Base-by-base conservation (phyloP, 2,329 filamentous ascomycete genomes). In the Fusarium mundagurra region DNA sequence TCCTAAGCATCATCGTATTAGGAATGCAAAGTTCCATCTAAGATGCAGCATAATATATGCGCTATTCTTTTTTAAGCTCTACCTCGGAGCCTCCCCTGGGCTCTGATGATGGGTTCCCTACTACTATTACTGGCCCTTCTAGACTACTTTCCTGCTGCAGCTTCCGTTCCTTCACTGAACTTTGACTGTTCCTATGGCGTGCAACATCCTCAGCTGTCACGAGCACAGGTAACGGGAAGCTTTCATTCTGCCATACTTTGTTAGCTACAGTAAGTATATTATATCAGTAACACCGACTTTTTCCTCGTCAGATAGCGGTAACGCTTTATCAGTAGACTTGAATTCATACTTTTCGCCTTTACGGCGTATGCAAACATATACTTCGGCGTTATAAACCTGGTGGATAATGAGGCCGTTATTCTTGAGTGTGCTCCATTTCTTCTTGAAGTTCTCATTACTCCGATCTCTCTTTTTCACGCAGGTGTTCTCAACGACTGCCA, bases 401-500 rank as follows among this genome's bases (percentile, higher is more conserved):
- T 54, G 18, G 9, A 54, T 38, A 29, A 11, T 38, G 13, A 54
- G 24, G 8, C 51, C 6, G 4, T 54, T 54, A 8, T 54, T 54
- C 24, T 54, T 54, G 1, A 55, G 14, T 38, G 5, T 41, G 9
- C 20, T 11, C 51, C 6, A 55, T 55, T 29, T 55, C 1, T 55
- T 55, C 24, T 29, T 55, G 4, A 54, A 39, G 24, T 55, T 55
- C 33, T 55, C 18, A 55, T 18, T 55, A 55, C 51, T 55, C 20
- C 36, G 18, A 3, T 55, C 24, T 55, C 51, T 41, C 27, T n/a
- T 55, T 47, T 27, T 29, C 1, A 29, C 12, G 8, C 18, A 1
- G 0, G 1, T 47, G 18, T 47, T 47, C 45, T 31, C 4, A 31
- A 16, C 4, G 0, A 29, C 27, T 3, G 8, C 27, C 5, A 47